phyloP scores from a whole-genome alignment of 352 stramenopile genomes.

The Globisporangium okanoganense region DNA sequence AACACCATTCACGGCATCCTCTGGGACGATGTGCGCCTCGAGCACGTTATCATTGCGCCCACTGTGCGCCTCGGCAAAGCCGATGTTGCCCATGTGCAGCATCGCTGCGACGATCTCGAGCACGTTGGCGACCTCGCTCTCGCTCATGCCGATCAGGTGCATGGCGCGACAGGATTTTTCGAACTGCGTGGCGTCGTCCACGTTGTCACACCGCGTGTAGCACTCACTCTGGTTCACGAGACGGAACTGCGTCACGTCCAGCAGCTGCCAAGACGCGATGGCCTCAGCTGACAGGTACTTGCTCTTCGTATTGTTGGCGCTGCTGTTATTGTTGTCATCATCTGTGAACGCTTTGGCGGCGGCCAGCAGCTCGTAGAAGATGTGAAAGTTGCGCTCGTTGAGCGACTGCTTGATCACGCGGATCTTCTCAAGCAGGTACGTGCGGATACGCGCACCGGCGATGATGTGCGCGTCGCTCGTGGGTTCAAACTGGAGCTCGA shows the following conservation, averaged over 20 bases:
- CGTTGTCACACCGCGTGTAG: conserved; percentile 57
- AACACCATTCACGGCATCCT: not conserved
- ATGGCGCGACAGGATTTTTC: conserved; percentile 58
- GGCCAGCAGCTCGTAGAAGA: conserved; percentile 84
- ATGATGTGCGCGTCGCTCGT: conserved; percentile 23
- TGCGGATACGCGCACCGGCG: conserved; percentile 81
- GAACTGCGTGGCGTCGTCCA: conserved; percentile 69
- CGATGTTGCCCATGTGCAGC: conserved; percentile 86
- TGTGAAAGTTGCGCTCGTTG: conserved; percentile 85
- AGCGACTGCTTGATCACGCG: conserved; percentile 76
- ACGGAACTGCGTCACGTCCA: conserved; percentile 38
- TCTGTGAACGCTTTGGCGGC: conserved; percentile 15
- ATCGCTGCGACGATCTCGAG: conserved; percentile 77
- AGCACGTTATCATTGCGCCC: conserved; percentile 19
- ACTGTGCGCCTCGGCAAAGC: conserved; percentile 39
- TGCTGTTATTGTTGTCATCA: too few species aligned
- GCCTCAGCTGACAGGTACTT: not conserved
- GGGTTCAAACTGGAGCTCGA: conserved; percentile 74
- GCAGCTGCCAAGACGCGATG: conserved; percentile 32
- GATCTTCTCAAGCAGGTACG: conserved; percentile 95
- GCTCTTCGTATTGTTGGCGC: not conserved
- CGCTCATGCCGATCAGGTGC: conserved; percentile 69
- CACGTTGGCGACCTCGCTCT: conserved; percentile 54
- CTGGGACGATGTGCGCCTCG: conserved; percentile 16
- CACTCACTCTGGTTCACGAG: conserved; percentile 73